Conservation (phyloP, 1,139 yeast species). For the Geotrichum fermentans region DNA sequence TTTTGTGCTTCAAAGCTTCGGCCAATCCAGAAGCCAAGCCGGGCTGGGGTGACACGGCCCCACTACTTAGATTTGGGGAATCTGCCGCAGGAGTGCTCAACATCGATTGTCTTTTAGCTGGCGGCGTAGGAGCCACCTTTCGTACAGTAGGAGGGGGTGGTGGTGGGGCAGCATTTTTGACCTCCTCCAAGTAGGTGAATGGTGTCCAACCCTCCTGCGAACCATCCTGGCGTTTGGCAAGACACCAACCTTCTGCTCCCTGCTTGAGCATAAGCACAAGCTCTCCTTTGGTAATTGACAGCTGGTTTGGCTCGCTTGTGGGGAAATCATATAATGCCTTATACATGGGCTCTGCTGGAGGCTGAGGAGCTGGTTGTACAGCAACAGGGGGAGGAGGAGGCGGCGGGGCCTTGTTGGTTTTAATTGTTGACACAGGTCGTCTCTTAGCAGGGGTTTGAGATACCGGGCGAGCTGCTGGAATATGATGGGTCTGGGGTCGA, state of each 20-base stretch:
- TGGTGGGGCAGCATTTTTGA: conserved; percentile 24
- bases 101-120: not conserved
- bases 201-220: conserved; percentile 96
- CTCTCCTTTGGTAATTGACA: conserved; percentile 72
- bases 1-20: conserved; percentile 60
- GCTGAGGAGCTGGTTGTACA: conserved; percentile 48
- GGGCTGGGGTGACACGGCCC: conserved; percentile 32
- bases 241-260: conserved; percentile 84
- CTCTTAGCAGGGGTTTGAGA: conserved; percentile 6
- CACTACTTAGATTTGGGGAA: conserved; percentile 24
- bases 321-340: conserved; percentile 86
- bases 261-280: conserved; percentile 64
- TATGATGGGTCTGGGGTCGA: conserved; percentile 1
- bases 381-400: conserved; percentile 53
- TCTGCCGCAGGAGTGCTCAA: conserved; percentile 5
- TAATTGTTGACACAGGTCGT: conserved; percentile 13
- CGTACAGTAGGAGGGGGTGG: conserved; percentile 1
- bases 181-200: conserved; percentile 75
- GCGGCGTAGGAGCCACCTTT: conserved; percentile 12
- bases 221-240: conserved; percentile 74
- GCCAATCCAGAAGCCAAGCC: conserved; percentile 64
- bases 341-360: conserved; percentile 71
- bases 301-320: conserved; percentile 77
- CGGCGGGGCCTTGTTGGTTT: conserved; percentile 25
- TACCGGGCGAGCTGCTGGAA: conserved; percentile 10